These are phyloP conservation scores for Pezicula carpinea DNA, from an alignment of 2,329 filamentous ascomycete species.

Conservation along the genomic window DNA sequence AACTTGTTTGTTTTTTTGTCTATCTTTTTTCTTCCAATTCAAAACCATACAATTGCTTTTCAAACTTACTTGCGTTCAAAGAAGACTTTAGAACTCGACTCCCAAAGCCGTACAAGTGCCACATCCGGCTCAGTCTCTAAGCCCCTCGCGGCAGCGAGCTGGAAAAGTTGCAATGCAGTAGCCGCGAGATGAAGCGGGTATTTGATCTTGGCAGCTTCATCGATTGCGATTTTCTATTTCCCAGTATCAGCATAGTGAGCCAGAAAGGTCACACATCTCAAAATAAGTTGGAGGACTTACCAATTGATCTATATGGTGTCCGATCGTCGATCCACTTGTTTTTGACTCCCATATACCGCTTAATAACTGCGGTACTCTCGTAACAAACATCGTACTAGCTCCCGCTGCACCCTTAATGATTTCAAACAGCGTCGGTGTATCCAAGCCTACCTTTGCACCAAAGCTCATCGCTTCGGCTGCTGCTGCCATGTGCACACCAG, in stretches of 20 bases:
- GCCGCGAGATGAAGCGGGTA: constrained; percentile 33
- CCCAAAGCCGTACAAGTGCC: constrained; percentile 35
- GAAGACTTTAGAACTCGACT: constrained; percentile 15
- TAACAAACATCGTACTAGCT: constrained; percentile 34
- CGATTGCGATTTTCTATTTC: constrained; percentile 28
- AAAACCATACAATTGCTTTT: too few species aligned
- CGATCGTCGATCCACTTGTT: constrained; percentile 23
- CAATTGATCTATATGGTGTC: constrained; percentile 33
- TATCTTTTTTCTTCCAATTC: too few species aligned
- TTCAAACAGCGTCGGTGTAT: constrained; percentile 44
- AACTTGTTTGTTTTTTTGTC: too few species aligned
- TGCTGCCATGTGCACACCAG: constrained; percentile 52
- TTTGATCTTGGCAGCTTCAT: constrained; percentile 24
- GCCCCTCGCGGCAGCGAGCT: constrained; percentile 29
- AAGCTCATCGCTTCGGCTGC: constrained; percentile 53
- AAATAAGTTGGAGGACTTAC: constrained; percentile 9
- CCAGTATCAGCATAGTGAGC: constrained; percentile 14
- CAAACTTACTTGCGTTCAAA: constrained; percentile 4
- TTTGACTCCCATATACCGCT: constrained; percentile 30
- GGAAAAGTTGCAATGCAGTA: constrained; percentile 31
- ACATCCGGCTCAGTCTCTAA: constrained; percentile 31
- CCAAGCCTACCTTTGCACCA: constrained; percentile 46
- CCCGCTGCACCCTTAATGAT: constrained; percentile 37
- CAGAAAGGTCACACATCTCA: background rate
- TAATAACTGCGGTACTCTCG: constrained; percentile 32